Percentiles rank a stretch among this genome's conserved stretches.
phyloP scores from a whole-genome alignment of 2,329 filamentous ascomycete genomes.

The Arthroderma sp. region DNA sequence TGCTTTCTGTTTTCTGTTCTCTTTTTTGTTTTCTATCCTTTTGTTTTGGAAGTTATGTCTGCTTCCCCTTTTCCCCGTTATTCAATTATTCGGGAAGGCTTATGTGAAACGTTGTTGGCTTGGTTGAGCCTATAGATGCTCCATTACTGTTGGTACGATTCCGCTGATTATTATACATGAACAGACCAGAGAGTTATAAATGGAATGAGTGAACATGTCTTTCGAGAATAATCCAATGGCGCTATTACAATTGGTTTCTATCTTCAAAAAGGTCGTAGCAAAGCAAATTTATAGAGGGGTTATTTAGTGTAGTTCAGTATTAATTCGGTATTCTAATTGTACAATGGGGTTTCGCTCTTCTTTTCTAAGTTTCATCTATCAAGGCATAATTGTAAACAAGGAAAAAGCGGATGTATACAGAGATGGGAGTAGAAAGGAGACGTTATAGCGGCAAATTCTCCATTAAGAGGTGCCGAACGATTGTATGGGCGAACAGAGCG shows the following conservation, averaged over 20 bases:
- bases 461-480: not conserved
- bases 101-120: conserved; percentile 5
- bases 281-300: no score
- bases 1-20: not conserved
- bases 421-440: not conserved
- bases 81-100: conserved; percentile 4
- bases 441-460: not conserved
- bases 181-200: conserved; percentile 1
- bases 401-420: not conserved
- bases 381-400: not conserved
- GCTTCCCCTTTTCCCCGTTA: not conserved
- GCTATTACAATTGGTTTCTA: not conserved
- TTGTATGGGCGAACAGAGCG: not conserved
- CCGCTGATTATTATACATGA: conserved; percentile 1
- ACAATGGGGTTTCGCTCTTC: not conserved
- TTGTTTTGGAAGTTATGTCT: not conserved
- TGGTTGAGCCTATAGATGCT: conserved; percentile 3
- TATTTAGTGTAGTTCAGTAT: not conserved
- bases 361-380: not conserved
- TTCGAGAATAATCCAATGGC: not conserved
- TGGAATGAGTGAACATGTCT: not conserved
- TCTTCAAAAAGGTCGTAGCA: no score
- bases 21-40: not conserved
- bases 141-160: not conserved
- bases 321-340: not conserved